A percentile compares a stretch with the other conserved stretches of the same genome.
Evolutionary conservation across 179 eudicot genomes (phyloP).

Genomic region (Drosera spatulata): DNA sequence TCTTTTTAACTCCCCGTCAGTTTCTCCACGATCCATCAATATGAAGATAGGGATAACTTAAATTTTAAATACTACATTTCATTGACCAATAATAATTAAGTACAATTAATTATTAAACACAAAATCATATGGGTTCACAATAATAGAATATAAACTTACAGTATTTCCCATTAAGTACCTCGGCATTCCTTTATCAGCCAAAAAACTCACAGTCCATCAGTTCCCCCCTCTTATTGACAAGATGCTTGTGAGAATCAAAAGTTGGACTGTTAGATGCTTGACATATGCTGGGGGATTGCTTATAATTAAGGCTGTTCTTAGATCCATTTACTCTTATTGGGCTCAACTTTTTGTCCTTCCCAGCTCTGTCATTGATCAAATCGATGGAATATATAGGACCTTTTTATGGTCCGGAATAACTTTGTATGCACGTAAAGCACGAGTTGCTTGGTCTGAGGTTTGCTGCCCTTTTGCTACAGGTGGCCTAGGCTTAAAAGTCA

Average conservation of each 20-base stretch:
- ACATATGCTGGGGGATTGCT: not conserved
- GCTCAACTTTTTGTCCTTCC: not conserved
- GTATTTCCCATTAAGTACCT: not conserved
- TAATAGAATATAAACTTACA: not conserved
- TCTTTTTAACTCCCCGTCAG: no score
- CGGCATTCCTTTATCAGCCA: not conserved
- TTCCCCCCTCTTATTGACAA: not conserved
- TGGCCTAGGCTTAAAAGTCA: not conserved
- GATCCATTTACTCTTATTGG: not conserved
- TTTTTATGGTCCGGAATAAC: not conserved
- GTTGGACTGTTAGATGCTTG: not conserved
- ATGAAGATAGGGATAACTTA: no score
- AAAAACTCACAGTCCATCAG: no score
- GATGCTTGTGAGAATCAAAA: not conserved
- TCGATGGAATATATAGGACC: not conserved
- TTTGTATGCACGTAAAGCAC: not conserved
- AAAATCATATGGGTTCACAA: not conserved
- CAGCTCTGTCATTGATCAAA: not conserved
- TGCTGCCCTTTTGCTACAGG: no score
- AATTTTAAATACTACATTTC: no score
- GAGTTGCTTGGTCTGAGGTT: not conserved
- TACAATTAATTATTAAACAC: no score
- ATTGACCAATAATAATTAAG: no score
- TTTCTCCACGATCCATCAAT: no score
- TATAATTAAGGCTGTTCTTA: no score